phyloP scores from a whole-genome alignment of 495 filamentous ascomycete genomes.

The Neurospora tetraspora region DNA sequence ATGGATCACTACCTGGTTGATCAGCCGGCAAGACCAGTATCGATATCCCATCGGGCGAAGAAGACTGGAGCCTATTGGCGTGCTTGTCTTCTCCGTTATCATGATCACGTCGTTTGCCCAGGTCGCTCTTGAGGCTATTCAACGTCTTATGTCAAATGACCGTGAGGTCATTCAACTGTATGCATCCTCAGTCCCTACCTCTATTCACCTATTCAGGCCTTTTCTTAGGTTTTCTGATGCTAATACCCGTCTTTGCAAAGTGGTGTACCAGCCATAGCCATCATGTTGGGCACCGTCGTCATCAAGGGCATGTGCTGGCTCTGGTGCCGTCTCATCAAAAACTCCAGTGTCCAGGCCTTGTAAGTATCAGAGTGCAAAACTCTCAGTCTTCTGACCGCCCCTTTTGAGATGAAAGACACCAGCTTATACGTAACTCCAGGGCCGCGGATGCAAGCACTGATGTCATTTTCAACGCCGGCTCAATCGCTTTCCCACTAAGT shows the following conservation, averaged over 20 bases:
- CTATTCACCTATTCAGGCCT: not conserved
- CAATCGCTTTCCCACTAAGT: conserved; percentile 75
- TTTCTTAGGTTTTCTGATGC: not conserved
- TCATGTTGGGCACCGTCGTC: conserved; percentile 75
- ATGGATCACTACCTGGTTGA: conserved; percentile 70
- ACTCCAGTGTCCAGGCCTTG: conserved; percentile 79
- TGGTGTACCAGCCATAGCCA: conserved; percentile 58
- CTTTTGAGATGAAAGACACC: conserved; percentile 30
- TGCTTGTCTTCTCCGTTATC: conserved; percentile 71
- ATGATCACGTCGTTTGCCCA: conserved; percentile 87
- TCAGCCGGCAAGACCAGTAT: conserved; percentile 64
- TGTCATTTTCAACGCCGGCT: conserved; percentile 87
- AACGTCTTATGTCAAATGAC: conserved; percentile 52
- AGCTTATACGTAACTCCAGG: conserved; percentile 40
- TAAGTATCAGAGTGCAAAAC: conserved; percentile 29
- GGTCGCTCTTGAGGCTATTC: conserved; percentile 63
- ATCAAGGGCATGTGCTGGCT: conserved; percentile 81
- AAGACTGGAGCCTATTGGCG: conserved; percentile 63
- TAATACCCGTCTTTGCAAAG: conserved; percentile 13
- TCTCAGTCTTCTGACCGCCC: no score
- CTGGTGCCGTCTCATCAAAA: conserved; percentile 82
- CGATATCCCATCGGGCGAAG: conserved; percentile 75
- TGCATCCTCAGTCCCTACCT: not conserved
- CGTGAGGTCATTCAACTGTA: conserved; percentile 60
- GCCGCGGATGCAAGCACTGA: conserved; percentile 29